Evolutionary conservation across 2,329 filamentous ascomycete genomes (phyloP).

Genomic region (Zymoseptoria brevis): DNA sequence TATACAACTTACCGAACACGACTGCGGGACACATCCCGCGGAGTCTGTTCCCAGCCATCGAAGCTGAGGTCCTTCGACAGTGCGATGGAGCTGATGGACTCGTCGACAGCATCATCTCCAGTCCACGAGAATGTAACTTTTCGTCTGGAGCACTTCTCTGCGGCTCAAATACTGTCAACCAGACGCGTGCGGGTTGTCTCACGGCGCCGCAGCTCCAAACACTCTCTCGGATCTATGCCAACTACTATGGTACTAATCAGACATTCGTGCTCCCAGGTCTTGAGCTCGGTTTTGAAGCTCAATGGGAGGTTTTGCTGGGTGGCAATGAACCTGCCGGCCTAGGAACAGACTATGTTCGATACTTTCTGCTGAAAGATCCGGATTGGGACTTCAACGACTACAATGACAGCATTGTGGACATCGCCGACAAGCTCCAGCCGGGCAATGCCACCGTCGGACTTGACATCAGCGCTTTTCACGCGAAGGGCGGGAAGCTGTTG

Average conservation of each 20-base stretch:
- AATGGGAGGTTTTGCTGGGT: constrained; percentile 32
- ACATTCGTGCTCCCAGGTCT: constrained; percentile 37
- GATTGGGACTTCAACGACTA: constrained; percentile 34
- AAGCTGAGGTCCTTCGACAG: constrained; percentile 40
- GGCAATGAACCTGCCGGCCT: constrained; percentile 31
- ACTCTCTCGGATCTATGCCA: constrained; percentile 36
- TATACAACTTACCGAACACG: constrained; percentile 42
- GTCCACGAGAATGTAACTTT: constrained; percentile 40
- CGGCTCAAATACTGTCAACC: constrained; percentile 18
- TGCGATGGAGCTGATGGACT: constrained; percentile 47
- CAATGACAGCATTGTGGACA: constrained; percentile 32
- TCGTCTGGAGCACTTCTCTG: constrained; percentile 38
- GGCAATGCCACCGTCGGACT: constrained; percentile 44
- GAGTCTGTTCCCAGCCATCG: constrained; percentile 39
- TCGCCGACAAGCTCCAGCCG: constrained; percentile 37
- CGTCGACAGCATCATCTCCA: constrained; percentile 43
- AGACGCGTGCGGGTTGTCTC: constrained; percentile 32
- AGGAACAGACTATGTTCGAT: constrained; percentile 34
- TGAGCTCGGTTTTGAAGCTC: constrained; percentile 32
- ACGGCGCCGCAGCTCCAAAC: constrained; percentile 38
- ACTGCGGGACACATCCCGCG: constrained; percentile 39
- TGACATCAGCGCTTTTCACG: constrained; percentile 41
- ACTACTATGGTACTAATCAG: constrained; percentile 34
- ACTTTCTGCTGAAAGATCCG: constrained; percentile 36
- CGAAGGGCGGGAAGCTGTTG: constrained; percentile 35